Base-by-base conservation (phyloP, 2,329 filamentous ascomycete species). In the Trichoderma arundinaceum region DNA sequence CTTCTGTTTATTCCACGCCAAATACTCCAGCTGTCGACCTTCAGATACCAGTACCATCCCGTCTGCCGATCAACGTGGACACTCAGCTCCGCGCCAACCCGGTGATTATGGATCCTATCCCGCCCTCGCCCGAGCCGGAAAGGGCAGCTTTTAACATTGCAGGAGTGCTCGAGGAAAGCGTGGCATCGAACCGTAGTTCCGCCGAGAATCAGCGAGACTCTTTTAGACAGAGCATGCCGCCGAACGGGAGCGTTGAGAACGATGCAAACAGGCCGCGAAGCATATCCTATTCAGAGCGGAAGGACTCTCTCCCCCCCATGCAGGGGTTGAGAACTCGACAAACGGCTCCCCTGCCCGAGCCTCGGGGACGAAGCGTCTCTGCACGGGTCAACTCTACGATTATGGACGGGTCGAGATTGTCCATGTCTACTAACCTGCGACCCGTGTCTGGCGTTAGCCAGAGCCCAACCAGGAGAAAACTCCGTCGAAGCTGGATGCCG, bases 401-500 rank as follows among this genome's bases (percentile, higher is more conserved):
- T 13, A 74, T 76, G 56, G 68, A 70, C 53, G 73, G 71, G 69
- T 78, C 72, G 41, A 75, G 77, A 4, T 72, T 77, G 3, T 67
- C 72, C 61, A 63, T 78, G 72, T 63, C 77, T 72, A 6, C 75
- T 74, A 58, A 77, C 69, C 56, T 69, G 53, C 67, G 71, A 7
- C 71, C 74, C 8, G 67, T 72, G 3, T 71, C 72, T 41, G 70
- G 69, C 38, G 77, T 76, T 19, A 82, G 76, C 67, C 81, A 81
- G 57, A 84, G 82, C 66, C 82, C 81, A 1, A 76, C 74, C 8
- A 73, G 81, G 49, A 79, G 79, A n/a, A 78, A 81, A 39, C 64
- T 82, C n/a, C 79, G 84, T 33, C 80, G 78, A 71, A 86, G 83
- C 69, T 87, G 83, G 83, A 75, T 88, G 52, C 81, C 83, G 0